Evolutionary conservation across 2,329 filamentous ascomycete species (phyloP).

Genomic region (Diaporthe aspalathi): DNA sequence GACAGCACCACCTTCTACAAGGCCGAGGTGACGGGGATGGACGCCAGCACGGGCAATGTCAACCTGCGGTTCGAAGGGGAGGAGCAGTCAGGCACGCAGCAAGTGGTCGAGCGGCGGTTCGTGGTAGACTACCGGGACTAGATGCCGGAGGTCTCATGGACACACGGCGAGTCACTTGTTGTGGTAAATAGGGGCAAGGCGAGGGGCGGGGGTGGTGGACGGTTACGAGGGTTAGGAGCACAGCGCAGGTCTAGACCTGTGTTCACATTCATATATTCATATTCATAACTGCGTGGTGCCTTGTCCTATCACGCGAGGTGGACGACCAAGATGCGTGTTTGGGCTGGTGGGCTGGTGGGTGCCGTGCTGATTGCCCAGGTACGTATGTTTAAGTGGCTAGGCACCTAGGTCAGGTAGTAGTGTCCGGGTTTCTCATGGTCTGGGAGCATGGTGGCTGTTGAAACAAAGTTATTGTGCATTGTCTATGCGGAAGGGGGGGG

Average conservation of each 20-base stretch:
- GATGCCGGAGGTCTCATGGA: no score
- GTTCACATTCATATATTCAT: not conserved
- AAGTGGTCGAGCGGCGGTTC: conserved; percentile 80
- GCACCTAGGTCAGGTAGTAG: no score
- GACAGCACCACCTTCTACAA: conserved; percentile 89
- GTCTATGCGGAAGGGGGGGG: not conserved
- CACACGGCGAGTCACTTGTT: no score
- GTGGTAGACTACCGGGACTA: conserved; percentile 75
- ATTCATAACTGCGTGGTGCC: not conserved
- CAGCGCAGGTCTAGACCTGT: not conserved
- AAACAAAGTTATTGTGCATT: conserved; percentile 19
- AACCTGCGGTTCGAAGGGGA: conserved; percentile 83
- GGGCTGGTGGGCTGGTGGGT: no score
- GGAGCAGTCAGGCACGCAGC: conserved; percentile 77
- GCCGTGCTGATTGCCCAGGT: not conserved
- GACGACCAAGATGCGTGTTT: no score
- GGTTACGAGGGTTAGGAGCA: not conserved
- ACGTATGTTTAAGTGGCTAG: no score
- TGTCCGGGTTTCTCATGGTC: not conserved
- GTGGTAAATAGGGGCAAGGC: no score
- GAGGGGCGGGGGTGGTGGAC: not conserved
- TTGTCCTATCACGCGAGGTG: no score
- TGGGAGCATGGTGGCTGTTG: not conserved
- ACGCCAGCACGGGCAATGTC: conserved; percentile 63
- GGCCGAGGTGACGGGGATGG: conserved; percentile 81